A percentile compares a stretch with the other conserved stretches of the same genome.
Conservation (phyloP, 1,284 basidiomycete genomes). For the Malassezia nana region DNA sequence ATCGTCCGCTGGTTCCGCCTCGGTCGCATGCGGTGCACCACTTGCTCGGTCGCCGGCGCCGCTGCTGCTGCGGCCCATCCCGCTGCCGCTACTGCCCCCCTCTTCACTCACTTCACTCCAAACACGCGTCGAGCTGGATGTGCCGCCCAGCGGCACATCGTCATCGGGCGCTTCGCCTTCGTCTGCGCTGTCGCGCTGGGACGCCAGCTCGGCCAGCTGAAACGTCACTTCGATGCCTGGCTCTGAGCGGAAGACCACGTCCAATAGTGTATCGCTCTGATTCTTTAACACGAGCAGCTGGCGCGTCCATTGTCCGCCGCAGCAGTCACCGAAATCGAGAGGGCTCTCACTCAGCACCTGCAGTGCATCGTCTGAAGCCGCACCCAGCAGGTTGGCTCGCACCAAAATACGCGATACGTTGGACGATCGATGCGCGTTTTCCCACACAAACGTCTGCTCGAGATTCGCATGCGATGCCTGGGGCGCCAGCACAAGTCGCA, state of each 20-base stretch:
- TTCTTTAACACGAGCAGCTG: constrained; percentile 52
- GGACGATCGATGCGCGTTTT: constrained; percentile 34
- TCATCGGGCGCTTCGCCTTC: constrained; percentile 24
- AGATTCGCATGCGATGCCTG: constrained; percentile 32
- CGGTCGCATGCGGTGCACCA: neutral
- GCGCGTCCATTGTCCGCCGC: constrained; percentile 51
- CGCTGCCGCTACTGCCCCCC: neutral
- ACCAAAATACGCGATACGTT: constrained; percentile 37
- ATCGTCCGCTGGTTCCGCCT: neutral
- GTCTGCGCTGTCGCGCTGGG: constrained; percentile 12
- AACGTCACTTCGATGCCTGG: constrained; percentile 51
- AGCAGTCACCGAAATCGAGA: constrained; percentile 52
- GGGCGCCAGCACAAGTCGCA: constrained; percentile 15
- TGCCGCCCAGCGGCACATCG: constrained; percentile 19
- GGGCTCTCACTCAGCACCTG: constrained; percentile 50
- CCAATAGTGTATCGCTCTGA: constrained; percentile 50
- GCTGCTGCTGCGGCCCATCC: neutral
- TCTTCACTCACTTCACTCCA: neutral
- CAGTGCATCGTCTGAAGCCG: constrained; percentile 49
- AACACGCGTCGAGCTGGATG: constrained; percentile 14
- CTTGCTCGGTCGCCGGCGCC: neutral
- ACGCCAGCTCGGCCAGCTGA: constrained; percentile 50
- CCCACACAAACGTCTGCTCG: constrained; percentile 41
- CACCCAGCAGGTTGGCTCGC: constrained; percentile 43
- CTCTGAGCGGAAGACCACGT: constrained; percentile 50